phyloP scores from a whole-genome alignment of 2,329 filamentous ascomycete species.

The Diplodia scrobiculata region DNA sequence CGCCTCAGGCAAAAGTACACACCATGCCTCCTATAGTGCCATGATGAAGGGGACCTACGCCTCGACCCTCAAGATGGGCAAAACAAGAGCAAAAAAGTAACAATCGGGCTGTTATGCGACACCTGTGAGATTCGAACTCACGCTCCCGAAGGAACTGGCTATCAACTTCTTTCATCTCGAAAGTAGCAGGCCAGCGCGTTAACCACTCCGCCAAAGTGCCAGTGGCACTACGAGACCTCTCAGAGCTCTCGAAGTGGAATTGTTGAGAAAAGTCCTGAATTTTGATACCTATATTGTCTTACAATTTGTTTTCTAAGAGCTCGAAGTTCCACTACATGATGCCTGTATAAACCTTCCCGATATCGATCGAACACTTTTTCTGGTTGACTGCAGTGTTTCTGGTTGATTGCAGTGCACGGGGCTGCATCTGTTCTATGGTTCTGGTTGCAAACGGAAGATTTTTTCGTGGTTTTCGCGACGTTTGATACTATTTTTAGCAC shows the following conservation, averaged over 20 bases:
- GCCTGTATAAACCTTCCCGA: neutral
- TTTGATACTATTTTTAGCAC: neutral
- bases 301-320: neutral
- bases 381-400: too few relatives aligned
- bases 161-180: neutral
- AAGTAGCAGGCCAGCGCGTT: slow-evolving; percentile 33
- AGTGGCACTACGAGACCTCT: neutral
- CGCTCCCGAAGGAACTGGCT: slow-evolving; percentile 34
- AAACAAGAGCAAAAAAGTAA: slow-evolving; percentile 1
- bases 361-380: neutral
- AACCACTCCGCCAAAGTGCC: slow-evolving; percentile 31
- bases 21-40: neutral
- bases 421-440: too few relatives aligned
- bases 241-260: neutral
- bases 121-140: slow-evolving; percentile 32
- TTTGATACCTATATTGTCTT: neutral
- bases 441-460: neutral
- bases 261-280: neutral
- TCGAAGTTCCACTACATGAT: neutral
- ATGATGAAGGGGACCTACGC: neutral
- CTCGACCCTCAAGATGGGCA: neutral
- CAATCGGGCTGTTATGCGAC: slow-evolving; percentile 30
- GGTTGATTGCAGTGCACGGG: too few relatives aligned
- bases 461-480: neutral
- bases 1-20: too few relatives aligned